phyloP scores from a whole-genome alignment of 1,139 yeast species.

The Debaryomyces subglobosus region DNA sequence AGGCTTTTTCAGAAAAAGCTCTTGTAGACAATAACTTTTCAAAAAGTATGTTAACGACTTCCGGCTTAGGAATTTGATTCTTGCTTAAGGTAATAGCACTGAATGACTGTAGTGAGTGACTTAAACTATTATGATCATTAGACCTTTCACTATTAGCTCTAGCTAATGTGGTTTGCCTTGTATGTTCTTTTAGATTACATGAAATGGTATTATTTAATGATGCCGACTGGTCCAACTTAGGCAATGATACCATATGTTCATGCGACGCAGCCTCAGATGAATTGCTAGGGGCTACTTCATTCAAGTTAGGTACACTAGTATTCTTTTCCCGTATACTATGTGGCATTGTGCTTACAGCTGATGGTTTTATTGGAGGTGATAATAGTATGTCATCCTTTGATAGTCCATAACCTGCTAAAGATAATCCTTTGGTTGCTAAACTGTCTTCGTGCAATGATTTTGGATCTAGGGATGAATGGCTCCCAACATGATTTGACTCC shows the following conservation, averaged over 20 bases:
- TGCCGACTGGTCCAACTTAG: not conserved
- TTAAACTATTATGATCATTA: not conserved
- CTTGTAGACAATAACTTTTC: constrained; percentile 42
- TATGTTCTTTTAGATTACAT: not conserved
- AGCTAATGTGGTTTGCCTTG: constrained; percentile 10
- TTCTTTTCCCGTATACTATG: not conserved
- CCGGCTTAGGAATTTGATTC: constrained; percentile 39
- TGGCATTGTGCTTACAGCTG: not conserved
- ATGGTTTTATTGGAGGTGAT: not conserved
- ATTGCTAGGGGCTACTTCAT: not conserved
- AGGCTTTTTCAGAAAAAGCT: constrained; percentile 41
- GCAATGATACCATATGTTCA: not conserved
- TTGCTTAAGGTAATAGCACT: constrained; percentile 34
- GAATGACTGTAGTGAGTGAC: constrained; percentile 35
- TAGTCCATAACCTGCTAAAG: constrained; percentile 29
- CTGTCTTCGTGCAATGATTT: constrained; percentile 15
- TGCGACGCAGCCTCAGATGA: not conserved
- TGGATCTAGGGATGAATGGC: constrained; percentile 35
- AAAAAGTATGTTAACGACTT: constrained; percentile 42
- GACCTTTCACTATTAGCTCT: constrained; percentile 11
- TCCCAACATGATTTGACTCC: constrained; percentile 15
- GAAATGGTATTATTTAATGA: not conserved
- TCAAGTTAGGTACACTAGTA: not conserved
- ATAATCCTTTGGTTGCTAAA: constrained; percentile 24
- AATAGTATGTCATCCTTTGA: constrained; percentile 24